Percentiles rank a stretch among this genome's conserved stretches.
phyloP scores from a whole-genome alignment of 2,329 filamentous ascomycete genomes.

The Fusarium denticulatum region DNA sequence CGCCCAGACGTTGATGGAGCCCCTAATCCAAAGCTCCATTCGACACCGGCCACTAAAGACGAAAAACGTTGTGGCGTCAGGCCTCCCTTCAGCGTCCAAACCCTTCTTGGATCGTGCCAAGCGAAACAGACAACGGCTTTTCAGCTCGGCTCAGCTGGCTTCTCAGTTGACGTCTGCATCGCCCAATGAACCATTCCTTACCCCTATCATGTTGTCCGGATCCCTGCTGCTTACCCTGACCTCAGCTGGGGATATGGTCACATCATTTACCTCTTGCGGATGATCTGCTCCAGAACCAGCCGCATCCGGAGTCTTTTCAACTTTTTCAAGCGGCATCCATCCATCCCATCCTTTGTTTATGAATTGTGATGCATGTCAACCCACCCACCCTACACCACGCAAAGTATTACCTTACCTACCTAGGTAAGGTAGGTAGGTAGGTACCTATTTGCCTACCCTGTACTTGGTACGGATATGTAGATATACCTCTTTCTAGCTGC shows the following conservation, averaged over 20 bases:
- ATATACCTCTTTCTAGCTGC: neutral
- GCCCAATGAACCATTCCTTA: conserved; percentile 25
- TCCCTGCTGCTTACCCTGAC: conserved; percentile 28
- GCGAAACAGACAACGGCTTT: conserved; percentile 41
- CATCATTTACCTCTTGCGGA: conserved; percentile 25
- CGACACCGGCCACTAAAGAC: conserved; percentile 39
- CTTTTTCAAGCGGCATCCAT: neutral
- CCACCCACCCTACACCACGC: neutral
- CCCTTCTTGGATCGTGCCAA: conserved; percentile 33
- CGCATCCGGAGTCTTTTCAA: conserved; percentile 1
- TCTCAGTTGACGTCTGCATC: conserved; percentile 20
- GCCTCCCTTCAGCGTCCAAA: conserved; percentile 30
- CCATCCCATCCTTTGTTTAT: neutral
- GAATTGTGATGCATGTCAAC: neutral
- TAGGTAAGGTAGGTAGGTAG: no score
- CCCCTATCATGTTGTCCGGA: conserved; percentile 22
- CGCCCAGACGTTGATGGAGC: conserved; percentile 38
- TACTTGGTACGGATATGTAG: neutral
- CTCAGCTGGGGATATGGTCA: conserved; percentile 30
- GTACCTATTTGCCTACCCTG: neutral
- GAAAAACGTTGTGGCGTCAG: conserved; percentile 44
- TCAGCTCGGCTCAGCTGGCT: conserved; percentile 43
- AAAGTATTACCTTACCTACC: neutral
- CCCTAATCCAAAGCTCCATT: conserved; percentile 26
- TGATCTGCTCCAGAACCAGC: conserved; percentile 4